phyloP scores from a whole-genome alignment of 306 rosid genomes.

The Acacia melanoxylon region DNA sequence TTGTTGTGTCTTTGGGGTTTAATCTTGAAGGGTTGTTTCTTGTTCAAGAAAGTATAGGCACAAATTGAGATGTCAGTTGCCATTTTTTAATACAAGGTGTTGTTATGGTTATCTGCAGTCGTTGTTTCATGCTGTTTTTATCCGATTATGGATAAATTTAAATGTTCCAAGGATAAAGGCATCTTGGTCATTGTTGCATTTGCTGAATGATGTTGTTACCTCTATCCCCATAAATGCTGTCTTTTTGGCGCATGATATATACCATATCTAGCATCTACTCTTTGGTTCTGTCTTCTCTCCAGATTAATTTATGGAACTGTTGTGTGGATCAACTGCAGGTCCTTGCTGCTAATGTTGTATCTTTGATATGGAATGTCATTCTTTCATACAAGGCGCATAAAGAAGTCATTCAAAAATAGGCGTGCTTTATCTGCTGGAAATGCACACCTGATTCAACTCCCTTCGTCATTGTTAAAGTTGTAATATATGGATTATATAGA shows the following conservation, averaged over 20 bases:
- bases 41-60: neutral
- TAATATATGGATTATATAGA: neutral
- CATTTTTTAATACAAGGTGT: constrained; percentile 1
- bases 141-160: neutral
- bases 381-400: constrained; percentile 93
- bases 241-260: constrained; percentile 1
- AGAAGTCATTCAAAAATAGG: constrained; percentile 70
- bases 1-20: constrained; percentile 1
- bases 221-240: constrained; percentile 4
- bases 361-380: constrained; percentile 92
- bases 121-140: constrained; percentile 1
- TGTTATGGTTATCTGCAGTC: neutral
- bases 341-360: constrained; percentile 82
- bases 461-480: neutral
- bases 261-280: neutral
- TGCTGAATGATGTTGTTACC: neutral
- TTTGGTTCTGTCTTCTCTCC: constrained; percentile 21
- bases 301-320: constrained; percentile 10
- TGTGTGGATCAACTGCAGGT: constrained; percentile 59
- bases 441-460: neutral
- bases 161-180: constrained; percentile 13
- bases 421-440: constrained; percentile 29
- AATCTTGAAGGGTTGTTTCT: constrained; percentile 11
- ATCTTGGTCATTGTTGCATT: constrained; percentile 12
- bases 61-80: constrained; percentile 19